A percentile compares a stretch with the other conserved stretches of the same genome.
Evolutionary conservation across 2,329 filamentous ascomycete genomes (phyloP).

Genomic region (Rhexocercosporidium sp.): DNA sequence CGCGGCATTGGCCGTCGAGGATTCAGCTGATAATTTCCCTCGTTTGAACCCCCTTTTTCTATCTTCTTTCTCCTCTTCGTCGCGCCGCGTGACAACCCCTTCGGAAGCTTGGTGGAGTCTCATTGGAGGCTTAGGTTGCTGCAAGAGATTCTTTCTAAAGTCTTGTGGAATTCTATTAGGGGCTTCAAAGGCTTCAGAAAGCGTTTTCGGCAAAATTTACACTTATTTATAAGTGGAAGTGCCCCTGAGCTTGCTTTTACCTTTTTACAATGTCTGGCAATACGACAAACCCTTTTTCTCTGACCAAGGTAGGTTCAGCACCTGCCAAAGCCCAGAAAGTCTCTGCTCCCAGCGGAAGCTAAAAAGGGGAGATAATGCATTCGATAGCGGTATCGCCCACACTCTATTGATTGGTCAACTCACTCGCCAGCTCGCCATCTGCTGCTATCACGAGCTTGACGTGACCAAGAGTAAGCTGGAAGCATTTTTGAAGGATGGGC

Average conservation of each 20-base stretch:
- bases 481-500: background rate
- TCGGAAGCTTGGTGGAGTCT: no score
- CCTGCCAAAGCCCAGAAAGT: background rate
- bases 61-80: background rate
- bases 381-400: background rate
- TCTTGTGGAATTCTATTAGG: no score
- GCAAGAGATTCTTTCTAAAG: no score
- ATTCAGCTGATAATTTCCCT: background rate
- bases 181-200: background rate
- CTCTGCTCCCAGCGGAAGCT: background rate
- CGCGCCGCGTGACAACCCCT: background rate
- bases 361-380: background rate
- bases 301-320: background rate
- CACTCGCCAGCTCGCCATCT: background rate
- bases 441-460: background rate
- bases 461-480: background rate
- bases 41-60: background rate
- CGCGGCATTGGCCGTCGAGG: background rate
- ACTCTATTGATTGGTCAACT: background rate
- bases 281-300: background rate
- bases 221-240: background rate
- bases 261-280: background rate
- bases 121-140: no score
- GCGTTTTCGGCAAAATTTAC: no score
- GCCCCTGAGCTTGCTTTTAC: background rate